Conservation (phyloP, 441 rosid genomes). For the Croton setiger region DNA sequence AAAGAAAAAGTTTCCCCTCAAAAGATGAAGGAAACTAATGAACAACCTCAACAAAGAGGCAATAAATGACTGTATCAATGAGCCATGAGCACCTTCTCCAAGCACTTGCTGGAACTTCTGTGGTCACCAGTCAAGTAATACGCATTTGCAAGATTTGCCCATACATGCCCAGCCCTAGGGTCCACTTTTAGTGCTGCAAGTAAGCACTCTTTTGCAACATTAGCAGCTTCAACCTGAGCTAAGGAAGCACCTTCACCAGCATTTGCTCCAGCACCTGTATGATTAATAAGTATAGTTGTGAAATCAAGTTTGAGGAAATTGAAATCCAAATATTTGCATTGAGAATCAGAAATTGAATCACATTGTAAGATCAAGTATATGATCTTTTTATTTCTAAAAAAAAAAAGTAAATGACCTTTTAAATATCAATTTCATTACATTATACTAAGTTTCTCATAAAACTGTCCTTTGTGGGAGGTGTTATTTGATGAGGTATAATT, state of each 20-base stretch:
- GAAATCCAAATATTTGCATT: too few relatives aligned
- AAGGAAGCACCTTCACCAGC: constrained; percentile 54
- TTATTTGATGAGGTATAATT: too few relatives aligned
- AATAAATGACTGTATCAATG: constrained; percentile 42
- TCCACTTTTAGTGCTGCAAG: constrained; percentile 71
- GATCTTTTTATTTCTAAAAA: too few relatives aligned
- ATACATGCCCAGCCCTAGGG: constrained; percentile 78
- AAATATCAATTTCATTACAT: too few relatives aligned
- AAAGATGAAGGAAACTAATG: constrained; percentile 37
- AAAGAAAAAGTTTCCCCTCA: constrained; percentile 20
- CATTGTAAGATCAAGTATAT: too few relatives aligned
- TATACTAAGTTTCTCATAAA: too few relatives aligned
- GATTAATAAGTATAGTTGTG: not conserved
- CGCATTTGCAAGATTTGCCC: constrained; percentile 89
- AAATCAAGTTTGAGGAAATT: too few relatives aligned
- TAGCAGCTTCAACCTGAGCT: constrained; percentile 54
- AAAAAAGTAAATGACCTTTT: too few relatives aligned
- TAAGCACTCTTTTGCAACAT: constrained; percentile 84
- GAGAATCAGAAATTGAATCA: too few relatives aligned
- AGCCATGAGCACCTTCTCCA: constrained; percentile 95
- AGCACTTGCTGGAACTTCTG: constrained; percentile 84
- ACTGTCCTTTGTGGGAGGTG: too few relatives aligned
- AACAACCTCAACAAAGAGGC: constrained; percentile 57
- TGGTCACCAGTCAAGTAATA: constrained; percentile 71
- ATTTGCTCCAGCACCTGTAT: constrained; percentile 81